Evolutionary conservation across 768 basidiomycete species (phyloP).

Genomic region (Lactifluus rugatus): DNA sequence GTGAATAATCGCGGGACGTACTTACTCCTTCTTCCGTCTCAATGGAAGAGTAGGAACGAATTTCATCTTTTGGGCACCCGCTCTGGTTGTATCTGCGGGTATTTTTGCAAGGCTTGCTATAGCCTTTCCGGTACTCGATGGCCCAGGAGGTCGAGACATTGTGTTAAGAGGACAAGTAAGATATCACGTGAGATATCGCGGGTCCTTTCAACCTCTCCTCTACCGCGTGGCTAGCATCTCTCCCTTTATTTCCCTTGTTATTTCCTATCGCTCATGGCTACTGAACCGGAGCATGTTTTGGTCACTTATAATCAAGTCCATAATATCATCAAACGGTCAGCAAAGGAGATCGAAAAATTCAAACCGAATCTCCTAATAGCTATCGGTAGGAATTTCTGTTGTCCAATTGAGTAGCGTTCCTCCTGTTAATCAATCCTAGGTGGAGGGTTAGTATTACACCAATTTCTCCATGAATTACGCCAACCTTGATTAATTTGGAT

Average conservation of each 20-base stretch:
- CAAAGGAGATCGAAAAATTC: conserved; percentile 63
- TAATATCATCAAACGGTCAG: conserved; percentile 65
- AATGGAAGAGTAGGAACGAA: conserved; percentile 69
- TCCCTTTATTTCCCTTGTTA: too few relatives aligned
- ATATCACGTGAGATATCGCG: not conserved
- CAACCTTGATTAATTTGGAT: conserved; percentile 20
- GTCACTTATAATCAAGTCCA: conserved; percentile 91
- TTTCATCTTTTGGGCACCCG: conserved; percentile 68
- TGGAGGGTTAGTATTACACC: conserved; percentile 57
- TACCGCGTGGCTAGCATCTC: too few relatives aligned
- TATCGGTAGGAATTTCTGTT: conserved; percentile 43
- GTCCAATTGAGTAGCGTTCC: not conserved
- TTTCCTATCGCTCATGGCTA: conserved; percentile 15
- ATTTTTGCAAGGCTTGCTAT: conserved; percentile 69
- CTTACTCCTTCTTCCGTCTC: conserved; percentile 75
- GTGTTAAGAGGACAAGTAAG: not conserved
- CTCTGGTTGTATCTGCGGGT: conserved; percentile 58
- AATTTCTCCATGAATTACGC: conserved; percentile 9
- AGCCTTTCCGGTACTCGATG: conserved; percentile 41
- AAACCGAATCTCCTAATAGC: conserved; percentile 82
- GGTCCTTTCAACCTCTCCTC: too few relatives aligned
- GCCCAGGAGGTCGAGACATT: conserved; percentile 18
- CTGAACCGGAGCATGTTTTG: conserved; percentile 48
- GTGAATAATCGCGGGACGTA: conserved; percentile 33
- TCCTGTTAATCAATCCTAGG: conserved; percentile 32